phyloP scores from a whole-genome alignment of 805 yeast species.

The Wickerhamiella lipophila region DNA sequence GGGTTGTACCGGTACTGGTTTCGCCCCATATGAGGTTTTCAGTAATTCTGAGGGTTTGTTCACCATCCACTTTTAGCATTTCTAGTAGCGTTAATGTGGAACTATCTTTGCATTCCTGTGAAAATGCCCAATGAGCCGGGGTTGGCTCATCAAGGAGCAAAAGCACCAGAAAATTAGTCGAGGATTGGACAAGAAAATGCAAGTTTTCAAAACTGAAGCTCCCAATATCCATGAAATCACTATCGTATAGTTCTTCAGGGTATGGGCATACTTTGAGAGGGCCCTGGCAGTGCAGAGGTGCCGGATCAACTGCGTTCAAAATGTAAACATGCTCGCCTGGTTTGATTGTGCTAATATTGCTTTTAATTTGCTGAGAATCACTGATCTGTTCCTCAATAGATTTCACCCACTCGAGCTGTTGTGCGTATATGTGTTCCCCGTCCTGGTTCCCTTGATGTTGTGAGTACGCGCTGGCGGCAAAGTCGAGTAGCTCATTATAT shows the following conservation, averaged over 20 bases:
- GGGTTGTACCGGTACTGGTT: neutral
- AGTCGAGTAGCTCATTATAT: slow-evolving; percentile 41
- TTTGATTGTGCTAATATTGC: neutral
- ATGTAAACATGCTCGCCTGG: neutral
- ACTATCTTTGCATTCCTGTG: neutral
- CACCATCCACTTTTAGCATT: slow-evolving; percentile 1
- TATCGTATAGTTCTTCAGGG: slow-evolving; percentile 41
- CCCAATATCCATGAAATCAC: slow-evolving; percentile 31
- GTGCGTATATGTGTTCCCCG: slow-evolving; percentile 1
- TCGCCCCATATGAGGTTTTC: slow-evolving; percentile 6
- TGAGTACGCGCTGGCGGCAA: slow-evolving; percentile 41
- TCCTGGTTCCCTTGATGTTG: slow-evolving; percentile 31
- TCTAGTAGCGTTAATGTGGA: slow-evolving; percentile 12
- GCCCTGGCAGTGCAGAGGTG: slow-evolving; percentile 32
- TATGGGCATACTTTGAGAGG: slow-evolving; percentile 44
- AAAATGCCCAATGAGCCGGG: slow-evolving; percentile 8
- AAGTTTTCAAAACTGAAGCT: slow-evolving; percentile 6
- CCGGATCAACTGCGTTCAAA: slow-evolving; percentile 9
- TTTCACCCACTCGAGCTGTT: slow-evolving; percentile 14
- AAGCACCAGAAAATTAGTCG: slow-evolving; percentile 12
- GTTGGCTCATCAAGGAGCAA: slow-evolving; percentile 11
- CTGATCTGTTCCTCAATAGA: neutral
- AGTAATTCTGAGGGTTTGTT: neutral
- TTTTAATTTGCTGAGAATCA: neutral
- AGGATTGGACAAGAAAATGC: slow-evolving; percentile 16